Evolutionary conservation across 768 basidiomycete species (phyloP).

Genomic region (Auriculariales sp.): DNA sequence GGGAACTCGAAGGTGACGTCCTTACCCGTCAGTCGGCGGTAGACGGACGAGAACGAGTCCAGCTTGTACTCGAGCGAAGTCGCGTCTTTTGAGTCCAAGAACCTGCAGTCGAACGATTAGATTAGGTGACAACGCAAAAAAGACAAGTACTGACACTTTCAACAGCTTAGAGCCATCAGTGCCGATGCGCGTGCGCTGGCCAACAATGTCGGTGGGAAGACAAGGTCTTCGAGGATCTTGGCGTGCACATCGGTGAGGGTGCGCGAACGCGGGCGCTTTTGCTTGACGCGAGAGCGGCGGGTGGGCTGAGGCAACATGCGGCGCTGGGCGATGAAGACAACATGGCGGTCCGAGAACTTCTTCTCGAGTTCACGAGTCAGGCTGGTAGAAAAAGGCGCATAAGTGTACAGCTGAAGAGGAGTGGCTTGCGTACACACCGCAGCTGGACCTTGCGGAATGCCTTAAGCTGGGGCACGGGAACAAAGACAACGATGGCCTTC

Average conservation of each 20-base stretch:
- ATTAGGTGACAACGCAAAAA: slow-evolving; percentile 11
- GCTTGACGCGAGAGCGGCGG: slow-evolving; percentile 79
- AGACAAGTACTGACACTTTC: slow-evolving; percentile 69
- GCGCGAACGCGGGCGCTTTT: slow-evolving; percentile 93
- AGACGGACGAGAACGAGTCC: slow-evolving; percentile 96
- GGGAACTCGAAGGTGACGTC: slow-evolving; percentile 94
- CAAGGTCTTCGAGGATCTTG: slow-evolving; percentile 96
- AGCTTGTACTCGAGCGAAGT: slow-evolving; percentile 99
- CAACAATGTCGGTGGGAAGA: slow-evolving; percentile 99
- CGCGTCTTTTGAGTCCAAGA: slow-evolving; percentile 95
- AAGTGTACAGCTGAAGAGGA: not conserved
- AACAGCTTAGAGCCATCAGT: slow-evolving; percentile 91
- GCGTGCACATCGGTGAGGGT: slow-evolving; percentile 97
- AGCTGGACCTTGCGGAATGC: slow-evolving; percentile 97
- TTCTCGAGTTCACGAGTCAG: slow-evolving; percentile 98
- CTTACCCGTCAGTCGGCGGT: slow-evolving; percentile 90
- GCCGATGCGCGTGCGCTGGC: slow-evolving; percentile 89
- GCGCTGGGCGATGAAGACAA: slow-evolving; percentile 97
- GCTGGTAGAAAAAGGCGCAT: slow-evolving; percentile 26
- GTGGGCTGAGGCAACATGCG: slow-evolving; percentile 96
- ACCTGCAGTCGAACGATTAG: slow-evolving; percentile 30
- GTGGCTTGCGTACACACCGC: slow-evolving; percentile 40
- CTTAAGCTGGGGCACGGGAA: slow-evolving; percentile 93
- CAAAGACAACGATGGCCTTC: slow-evolving; percentile 98
- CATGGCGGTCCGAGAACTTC: slow-evolving; percentile 99